These are phyloP conservation scores for Tylopilus plumbeoviolaceoides DNA, from an alignment of 768 basidiomycete genomes.

Conservation along the genomic window DNA sequence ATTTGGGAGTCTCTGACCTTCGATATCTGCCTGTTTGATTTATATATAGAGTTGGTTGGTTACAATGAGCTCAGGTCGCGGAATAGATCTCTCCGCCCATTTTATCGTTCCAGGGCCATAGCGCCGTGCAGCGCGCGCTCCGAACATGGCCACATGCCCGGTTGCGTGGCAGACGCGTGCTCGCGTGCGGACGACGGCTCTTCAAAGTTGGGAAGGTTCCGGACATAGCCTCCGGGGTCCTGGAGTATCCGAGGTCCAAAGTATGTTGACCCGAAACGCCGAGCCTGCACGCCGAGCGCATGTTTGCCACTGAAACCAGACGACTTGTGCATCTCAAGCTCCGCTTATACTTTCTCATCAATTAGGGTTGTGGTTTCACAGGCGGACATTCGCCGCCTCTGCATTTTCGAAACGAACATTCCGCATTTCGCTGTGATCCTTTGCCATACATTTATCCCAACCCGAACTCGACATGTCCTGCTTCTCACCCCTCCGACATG, in stretches of 20 bases:
- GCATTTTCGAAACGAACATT: constrained; percentile 10
- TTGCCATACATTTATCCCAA: constrained; percentile 4
- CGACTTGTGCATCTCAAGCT: constrained; percentile 6
- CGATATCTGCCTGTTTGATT: not conserved
- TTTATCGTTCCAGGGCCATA: not conserved
- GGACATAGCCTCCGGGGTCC: not conserved
- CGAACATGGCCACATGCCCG: not conserved
- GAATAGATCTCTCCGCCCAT: not conserved
- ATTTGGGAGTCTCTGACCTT: not conserved
- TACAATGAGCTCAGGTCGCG: not conserved
- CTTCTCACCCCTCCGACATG: constrained; percentile 1
- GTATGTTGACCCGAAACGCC: not conserved
- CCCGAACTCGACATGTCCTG: constrained; percentile 4
- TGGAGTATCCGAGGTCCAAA: constrained; percentile 7
- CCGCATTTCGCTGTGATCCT: not conserved
- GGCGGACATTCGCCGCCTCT: constrained; percentile 1
- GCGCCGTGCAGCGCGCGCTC: not conserved
- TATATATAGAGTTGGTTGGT: not conserved
- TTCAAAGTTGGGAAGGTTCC: not conserved
- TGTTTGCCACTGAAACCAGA: not conserved
- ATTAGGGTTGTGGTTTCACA: constrained; percentile 12
- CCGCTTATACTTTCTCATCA: constrained; percentile 3
- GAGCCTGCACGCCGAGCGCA: not conserved
- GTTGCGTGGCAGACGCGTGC: not conserved
- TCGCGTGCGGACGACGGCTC: too few species aligned